Conservation (phyloP, 805 yeast species). For the Kazachstania psychrophila region DNA sequence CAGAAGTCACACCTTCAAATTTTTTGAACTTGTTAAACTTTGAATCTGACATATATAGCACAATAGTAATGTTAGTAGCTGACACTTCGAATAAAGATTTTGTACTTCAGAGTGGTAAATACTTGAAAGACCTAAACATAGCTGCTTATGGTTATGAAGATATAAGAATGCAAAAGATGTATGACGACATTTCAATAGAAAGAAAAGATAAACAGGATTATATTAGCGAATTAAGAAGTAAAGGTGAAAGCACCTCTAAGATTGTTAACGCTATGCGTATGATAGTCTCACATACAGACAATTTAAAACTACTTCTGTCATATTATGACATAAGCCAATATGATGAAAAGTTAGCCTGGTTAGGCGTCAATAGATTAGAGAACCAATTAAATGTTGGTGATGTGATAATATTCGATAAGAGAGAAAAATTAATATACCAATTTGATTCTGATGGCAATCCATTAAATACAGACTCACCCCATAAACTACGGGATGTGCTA, state of each 20-base stretch:
- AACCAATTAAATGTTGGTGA: constrained; percentile 41
- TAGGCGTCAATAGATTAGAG: constrained; percentile 6
- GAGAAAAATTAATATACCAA: constrained; percentile 29
- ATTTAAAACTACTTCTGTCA: constrained; percentile 36
- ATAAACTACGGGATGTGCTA: constrained; percentile 31
- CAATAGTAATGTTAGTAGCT: constrained; percentile 16
- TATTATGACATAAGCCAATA: constrained; percentile 42
- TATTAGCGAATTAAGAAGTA: constrained; percentile 37
- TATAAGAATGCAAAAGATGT: constrained; percentile 35
- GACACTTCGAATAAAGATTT: constrained; percentile 8
- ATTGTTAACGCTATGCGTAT: constrained; percentile 41
- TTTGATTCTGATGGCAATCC: constrained; percentile 30
- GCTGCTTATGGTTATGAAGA: constrained; percentile 43
- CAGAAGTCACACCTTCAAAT: constrained; percentile 39
- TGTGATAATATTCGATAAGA: constrained; percentile 40
- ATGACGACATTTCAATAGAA: constrained; percentile 30
- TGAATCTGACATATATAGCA: constrained; percentile 13
- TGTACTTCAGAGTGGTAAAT: constrained; percentile 17
- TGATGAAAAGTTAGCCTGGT: constrained; percentile 20
- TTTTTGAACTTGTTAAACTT: constrained; percentile 12
- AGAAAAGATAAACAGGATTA: constrained; percentile 35
- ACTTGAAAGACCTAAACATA: constrained; percentile 15
- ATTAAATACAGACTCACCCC: constrained; percentile 31
- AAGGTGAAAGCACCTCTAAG: constrained; percentile 35
- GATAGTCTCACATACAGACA: constrained; percentile 39